Evolutionary conservation across 345 rosid genomes (phyloP).

Genomic region (Populus ilicifolia): DNA sequence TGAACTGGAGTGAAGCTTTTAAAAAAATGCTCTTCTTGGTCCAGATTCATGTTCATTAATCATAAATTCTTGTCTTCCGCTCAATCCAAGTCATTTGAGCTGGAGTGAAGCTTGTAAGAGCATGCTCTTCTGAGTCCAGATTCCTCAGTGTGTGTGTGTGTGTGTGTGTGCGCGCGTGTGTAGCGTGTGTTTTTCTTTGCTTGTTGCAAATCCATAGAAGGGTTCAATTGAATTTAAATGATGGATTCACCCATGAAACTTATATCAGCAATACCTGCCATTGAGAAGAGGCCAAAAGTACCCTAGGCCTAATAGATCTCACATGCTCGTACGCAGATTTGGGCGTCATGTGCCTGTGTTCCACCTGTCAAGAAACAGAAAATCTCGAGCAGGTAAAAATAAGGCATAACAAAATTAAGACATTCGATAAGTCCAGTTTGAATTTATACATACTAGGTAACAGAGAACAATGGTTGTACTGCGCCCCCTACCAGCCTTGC

Average conservation of each 20-base stretch:
- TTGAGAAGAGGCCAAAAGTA: constrained; percentile 74
- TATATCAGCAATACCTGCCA: constrained; percentile 63
- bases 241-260: neutral
- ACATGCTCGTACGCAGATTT: constrained; percentile 67
- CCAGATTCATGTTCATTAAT: neutral
- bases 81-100: neutral
- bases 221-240: neutral
- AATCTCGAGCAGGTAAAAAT: neutral
- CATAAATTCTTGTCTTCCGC: neutral
- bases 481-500: constrained; percentile 95
- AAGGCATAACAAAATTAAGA: neutral
- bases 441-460: constrained; percentile 46
- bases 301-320: constrained; percentile 77
- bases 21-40: neutral
- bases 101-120: neutral
- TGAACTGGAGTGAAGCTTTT: neutral
- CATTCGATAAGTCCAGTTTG: neutral
- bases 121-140: neutral
- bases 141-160: neutral
- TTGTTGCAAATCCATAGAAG: neutral
- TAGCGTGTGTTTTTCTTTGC: too few relatives aligned
- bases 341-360: constrained; percentile 75
- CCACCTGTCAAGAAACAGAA: constrained; percentile 44
- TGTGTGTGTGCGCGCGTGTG: too few relatives aligned
- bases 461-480: constrained; percentile 90